Evolutionary conservation across 129 eudicot species (phyloP).

Genomic region (Glebionis coronaria): DNA sequence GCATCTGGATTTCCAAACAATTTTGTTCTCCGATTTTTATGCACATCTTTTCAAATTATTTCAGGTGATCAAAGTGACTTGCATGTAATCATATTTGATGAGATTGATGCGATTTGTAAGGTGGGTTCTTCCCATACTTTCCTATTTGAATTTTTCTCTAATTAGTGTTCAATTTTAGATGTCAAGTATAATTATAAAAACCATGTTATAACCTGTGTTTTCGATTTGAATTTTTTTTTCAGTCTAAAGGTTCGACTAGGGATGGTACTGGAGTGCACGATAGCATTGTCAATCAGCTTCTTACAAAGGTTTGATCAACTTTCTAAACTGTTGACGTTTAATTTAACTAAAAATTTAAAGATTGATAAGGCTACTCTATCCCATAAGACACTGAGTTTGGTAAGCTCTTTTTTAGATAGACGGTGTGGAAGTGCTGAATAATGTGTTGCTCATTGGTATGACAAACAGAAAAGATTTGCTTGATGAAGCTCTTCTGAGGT

Average conservation of each 20-base stretch:
- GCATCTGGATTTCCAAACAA: conserved; percentile 1
- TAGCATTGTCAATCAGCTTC: conserved; percentile 99
- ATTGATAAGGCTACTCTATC: too few species aligned
- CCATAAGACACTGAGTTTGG: conserved; percentile 22
- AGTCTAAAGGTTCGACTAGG: conserved; percentile 99
- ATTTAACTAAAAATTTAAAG: too few species aligned
- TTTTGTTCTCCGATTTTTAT: background rate
- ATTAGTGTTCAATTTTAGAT: conserved; percentile 1
- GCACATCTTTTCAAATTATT: conserved; percentile 12
- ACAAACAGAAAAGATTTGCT: conserved; percentile 97
- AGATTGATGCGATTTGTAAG: conserved; percentile 99
- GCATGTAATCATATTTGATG: conserved; percentile 97
- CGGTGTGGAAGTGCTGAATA: conserved; percentile 97
- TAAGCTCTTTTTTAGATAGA: conserved; percentile 63
- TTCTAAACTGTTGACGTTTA: background rate
- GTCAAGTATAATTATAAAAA: background rate
- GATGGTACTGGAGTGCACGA: conserved; percentile 99
- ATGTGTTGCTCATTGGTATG: conserved; percentile 98
- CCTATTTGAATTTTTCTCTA: conserved; percentile 3
- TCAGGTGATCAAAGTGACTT: conserved; percentile 96
- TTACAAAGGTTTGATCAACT: conserved; percentile 72
- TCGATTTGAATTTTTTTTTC: conserved; percentile 22
- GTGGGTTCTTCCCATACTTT: conserved; percentile 30
- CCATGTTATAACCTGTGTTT: too few species aligned
- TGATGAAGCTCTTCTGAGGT: conserved; percentile 98